Base-by-base conservation (phyloP, 192 early-diverging fungal species). In the Borealophlyctis nickersoniae region DNA sequence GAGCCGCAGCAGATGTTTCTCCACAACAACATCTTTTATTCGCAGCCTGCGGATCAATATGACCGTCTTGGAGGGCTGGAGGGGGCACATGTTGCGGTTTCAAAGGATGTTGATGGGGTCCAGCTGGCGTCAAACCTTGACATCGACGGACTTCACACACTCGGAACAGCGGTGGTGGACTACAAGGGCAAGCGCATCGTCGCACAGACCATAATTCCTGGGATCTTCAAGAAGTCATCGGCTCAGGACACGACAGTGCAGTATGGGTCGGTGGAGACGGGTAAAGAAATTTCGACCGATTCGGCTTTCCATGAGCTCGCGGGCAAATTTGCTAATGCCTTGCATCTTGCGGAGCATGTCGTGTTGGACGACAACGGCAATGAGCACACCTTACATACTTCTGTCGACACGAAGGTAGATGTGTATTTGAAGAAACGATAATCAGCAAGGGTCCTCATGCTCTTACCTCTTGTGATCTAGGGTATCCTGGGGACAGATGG, bases 11-110 rank as follows among this genome's bases (percentile, higher is more conserved):
- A 73, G 60, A 80, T 96, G 91, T 98, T 76, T 62, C 77, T 97
- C 39, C 89, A 94, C 71, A 95, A 94, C 79, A 95, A 95, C 70
- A 96, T 98, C 50, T 98, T 98, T 71, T 96, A 90, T 76, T 92
- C 83, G 76, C 58, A 59, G 14, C 19, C 39, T 45, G 7, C 39
- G 9, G 69, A 56, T 27, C 93, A 86, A 4, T 89, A 87, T 54
- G 96, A 97, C 76, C 86, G 90, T 24, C 70, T 92, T 13, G 96
- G 96, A 60, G 93, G 92, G 22, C 83, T 88, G 63, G 92, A 85
- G 32, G 96, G 94, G 13, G 88, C 92, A 1, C 93, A 96, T 58
- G 95, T 94, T 36, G 89, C 92, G 14, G 91, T 94, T 5, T 87
- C 89, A 28, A 98, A 98, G 78, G 96, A 98, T 73, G 78, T 98